Base-by-base conservation (phyloP, 306 rosid genomes). In the Quercus ilex region DNA sequence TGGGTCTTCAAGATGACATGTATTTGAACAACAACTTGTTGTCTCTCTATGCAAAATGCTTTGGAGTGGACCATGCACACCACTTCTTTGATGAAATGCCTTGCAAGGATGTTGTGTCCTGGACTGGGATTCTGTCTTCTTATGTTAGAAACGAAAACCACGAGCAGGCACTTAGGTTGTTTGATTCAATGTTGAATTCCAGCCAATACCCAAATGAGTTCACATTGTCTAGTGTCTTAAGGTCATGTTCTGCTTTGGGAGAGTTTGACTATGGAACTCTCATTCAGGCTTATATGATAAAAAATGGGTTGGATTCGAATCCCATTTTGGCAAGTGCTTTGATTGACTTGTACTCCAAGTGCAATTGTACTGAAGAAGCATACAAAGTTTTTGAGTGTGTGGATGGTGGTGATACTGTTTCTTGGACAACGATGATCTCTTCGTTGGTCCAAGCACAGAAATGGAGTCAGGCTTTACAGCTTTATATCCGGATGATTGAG, bases 11-110 rank as follows among this genome's bases (percentile, higher is more conserved):
- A 21, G 79, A 82, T 59, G 83, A 92, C 87, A 9, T 90, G 65
- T 90, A 88, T 83, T 53, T 85, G 43, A 83, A 20, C 78, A 90
- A 92, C 90, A 88, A 88, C 80, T 78, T 92, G 55, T 21, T 88
- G 21, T 73, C 90, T 56, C 68, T 92, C 2, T 88, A 90, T 41
- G 82, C 86, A 0, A 92, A 87, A 82, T 87, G 90, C 83, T 83
- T 82, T 78, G 94, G 97, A 69, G 55, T 85, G n/a, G 64, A 51
- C 56, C 69, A 52, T 4, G 92, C 94, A 75, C 92, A 87, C 85
- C 82, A 80, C 26, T 72, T 90, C 5, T 92, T 92, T 26, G 97
- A 90, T 67, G 94, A 92, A 89, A 92, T 90, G 94, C 92, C 92
- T 79, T 25, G 79, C 19, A 88, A 55, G 74, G 94, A 92, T 82